These are phyloP conservation scores for Exserohilum rostratum DNA, from an alignment of 2,329 filamentous ascomycete genomes.

Conservation along the genomic window DNA sequence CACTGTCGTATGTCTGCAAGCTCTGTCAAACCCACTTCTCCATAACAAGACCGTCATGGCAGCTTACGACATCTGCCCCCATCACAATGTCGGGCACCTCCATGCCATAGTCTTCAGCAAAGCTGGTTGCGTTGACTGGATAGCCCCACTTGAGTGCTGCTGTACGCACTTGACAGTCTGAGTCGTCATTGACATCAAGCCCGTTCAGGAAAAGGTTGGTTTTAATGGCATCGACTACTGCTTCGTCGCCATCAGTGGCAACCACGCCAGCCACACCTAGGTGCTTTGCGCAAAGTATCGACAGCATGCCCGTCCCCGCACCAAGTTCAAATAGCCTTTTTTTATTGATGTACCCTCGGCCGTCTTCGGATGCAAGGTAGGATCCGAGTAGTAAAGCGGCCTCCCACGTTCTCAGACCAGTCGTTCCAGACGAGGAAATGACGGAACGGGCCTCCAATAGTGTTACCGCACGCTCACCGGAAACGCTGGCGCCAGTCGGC, in stretches of 20 bases:
- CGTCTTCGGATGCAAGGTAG: slow-evolving; percentile 61
- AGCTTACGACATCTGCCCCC: slow-evolving; percentile 71
- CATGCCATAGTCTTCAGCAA: slow-evolving; percentile 60
- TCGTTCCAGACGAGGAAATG: slow-evolving; percentile 74
- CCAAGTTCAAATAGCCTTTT: slow-evolving; percentile 74
- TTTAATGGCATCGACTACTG: slow-evolving; percentile 70
- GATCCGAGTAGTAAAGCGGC: slow-evolving; percentile 75
- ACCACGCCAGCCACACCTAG: slow-evolving; percentile 65
- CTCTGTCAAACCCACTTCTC: slow-evolving; percentile 21
- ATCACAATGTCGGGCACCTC: slow-evolving; percentile 66
- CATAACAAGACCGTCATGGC: slow-evolving; percentile 10
- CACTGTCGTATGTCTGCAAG: slow-evolving; percentile 70
- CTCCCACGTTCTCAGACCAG: slow-evolving; percentile 81
- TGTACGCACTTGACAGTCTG: slow-evolving; percentile 48
- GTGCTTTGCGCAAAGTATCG: slow-evolving; percentile 73
- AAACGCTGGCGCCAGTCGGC: slow-evolving; percentile 19
- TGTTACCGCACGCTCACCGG: slow-evolving; percentile 56
- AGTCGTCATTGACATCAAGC: slow-evolving; percentile 57
- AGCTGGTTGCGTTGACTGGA: slow-evolving; percentile 62
- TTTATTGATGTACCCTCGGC: slow-evolving; percentile 55
- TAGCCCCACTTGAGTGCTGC: slow-evolving; percentile 70
- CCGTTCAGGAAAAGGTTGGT: slow-evolving; percentile 73
- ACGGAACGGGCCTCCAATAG: slow-evolving; percentile 72
- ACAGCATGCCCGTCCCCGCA: slow-evolving; percentile 76
- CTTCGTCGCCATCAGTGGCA: slow-evolving; percentile 76